Evolutionary conservation across 2,329 filamentous ascomycete genomes (phyloP), one percentile per base, ranked within the genome.

Genomic region (Xylaria multiplex): DNA sequence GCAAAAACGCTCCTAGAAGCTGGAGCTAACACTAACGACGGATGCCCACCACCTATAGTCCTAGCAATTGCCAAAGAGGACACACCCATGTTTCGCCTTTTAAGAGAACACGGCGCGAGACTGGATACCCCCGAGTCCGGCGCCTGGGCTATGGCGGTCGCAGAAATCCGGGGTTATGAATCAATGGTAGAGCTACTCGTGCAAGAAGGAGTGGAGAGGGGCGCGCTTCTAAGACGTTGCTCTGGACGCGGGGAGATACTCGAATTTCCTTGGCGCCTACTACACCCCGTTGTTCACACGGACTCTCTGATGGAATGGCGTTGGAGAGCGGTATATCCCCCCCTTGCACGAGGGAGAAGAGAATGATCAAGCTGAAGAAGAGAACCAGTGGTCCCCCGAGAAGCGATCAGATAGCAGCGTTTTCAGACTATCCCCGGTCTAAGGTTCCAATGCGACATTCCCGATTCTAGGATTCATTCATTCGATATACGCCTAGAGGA

Each of bases 61-160:
- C 52, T 54, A 16, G 52, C 52, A 2, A n/a, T 54, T 42, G 52
- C 52, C 16, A 54, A 54, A 54, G 52, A 54, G 40, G 52, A 54
- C 8, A 22, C 37, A 8, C 35, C 8, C 3, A 67, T 69, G 62
- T 66, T 69, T 24, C 61, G 50, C 11, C 46, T 71, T 16, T 30
- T 71, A 24, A 62, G 62, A 1, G 30, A 65, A 24, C 24, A 61
- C 30, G 65, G 67, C n/a, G 67, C 69, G 3, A 63, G 11, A 27
- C 59, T 71, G 8, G 60, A 71, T 22, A 69, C 63, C 0, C 65
- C 69, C 0, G 69, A 71, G 27, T 65, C 63, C 0, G 69, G 69
- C 2, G 62, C 55, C 35, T 71, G 65, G 69, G 67, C 69, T 5
- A 68, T 69, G 69, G 55, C 59, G 0, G 11, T 71, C n/a, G 69